Base-by-base conservation (phyloP, 2,329 filamentous ascomycete species). In the Karstenula rhodostoma region DNA sequence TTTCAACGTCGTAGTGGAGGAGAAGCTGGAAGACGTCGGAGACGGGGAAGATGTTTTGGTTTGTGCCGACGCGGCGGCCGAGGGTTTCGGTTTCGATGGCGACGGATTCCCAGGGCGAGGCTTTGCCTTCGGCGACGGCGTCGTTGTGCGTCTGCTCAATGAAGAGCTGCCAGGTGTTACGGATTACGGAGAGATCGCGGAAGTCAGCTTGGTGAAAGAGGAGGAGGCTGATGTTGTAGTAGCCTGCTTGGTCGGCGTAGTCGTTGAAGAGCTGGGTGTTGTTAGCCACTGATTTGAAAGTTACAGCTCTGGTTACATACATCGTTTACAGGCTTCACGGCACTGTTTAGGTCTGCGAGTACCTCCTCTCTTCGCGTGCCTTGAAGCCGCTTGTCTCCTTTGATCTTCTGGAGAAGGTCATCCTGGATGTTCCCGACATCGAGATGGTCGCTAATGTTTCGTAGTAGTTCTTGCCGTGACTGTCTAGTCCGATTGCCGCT, bases 351-450 rank as follows among this genome's bases (percentile, higher is more conserved):
- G 33, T 86, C 84, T 47, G 83, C 77, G 60, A 91, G 79, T 25
- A 96, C 87, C 58, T 90, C 86, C 0, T 81, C 79, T 70, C 86
- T 87, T 46, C 87, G 86, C 51, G 90, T 87, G 0, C 83, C 79
- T 13, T 84, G 80, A 40, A 97, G 85, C 46, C 95, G 87, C 1
- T 82, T 75, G 66, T 99, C 95, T 10, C 85, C 85, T 73, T 85
- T 87, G 55, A 99, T 81, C 48, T 92, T 86, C 73, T 93, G 90
- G 25, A 98, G 78, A 44, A 98, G 80, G 70, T 99, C 95, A 73
- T 97, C 92, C 77, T 99, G 95, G 56, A 99, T 95, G 72, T 95
- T 94, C 15, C 94, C 94, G 52, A 98, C 88, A 70, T 99, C 95
- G 10, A 99, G 87, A 47, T 96, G 84, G 67, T 95, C 93, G 2